Conservation (phyloP, 139 green algal species). For the Pseudopediastrum boryanum region DNA sequence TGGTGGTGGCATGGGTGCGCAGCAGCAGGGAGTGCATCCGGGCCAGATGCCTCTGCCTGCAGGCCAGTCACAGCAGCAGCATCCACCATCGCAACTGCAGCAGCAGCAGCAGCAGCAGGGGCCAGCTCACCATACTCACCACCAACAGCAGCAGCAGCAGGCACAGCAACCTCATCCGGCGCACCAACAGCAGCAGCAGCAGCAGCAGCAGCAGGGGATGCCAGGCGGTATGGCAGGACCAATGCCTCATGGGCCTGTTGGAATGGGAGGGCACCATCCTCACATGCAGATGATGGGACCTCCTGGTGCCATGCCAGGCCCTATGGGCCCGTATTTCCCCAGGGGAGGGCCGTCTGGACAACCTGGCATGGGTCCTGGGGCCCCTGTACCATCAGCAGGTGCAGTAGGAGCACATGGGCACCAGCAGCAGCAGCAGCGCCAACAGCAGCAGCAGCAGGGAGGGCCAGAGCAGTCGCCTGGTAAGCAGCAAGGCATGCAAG, state of each 20-base stretch:
- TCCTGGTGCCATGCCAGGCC: too few relatives aligned
- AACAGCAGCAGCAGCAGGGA: background rate
- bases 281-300: too few relatives aligned
- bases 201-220: too few relatives aligned
- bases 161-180: constrained; percentile 7
- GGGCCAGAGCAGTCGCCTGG: background rate
- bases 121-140: background rate
- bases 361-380: too few relatives aligned
- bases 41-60: background rate
- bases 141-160: constrained; percentile 23
- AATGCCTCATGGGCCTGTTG: too few relatives aligned
- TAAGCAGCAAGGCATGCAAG: too few relatives aligned
- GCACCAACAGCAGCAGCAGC: constrained; percentile 21
- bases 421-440: constrained; percentile 2
- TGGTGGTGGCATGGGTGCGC: too few relatives aligned
- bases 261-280: too few relatives aligned
- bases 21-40: too few relatives aligned
- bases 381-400: background rate
- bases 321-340: too few relatives aligned
- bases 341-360: too few relatives aligned
- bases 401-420: background rate
- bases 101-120: constrained; percentile 23
- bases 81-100: constrained; percentile 10
- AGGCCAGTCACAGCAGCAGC: constrained; percentile 4
- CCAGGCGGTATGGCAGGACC: too few relatives aligned